Percentiles rank a stretch among this genome's conserved stretches.
These are phyloP conservation scores for Cladophialophora chaetospira DNA, from an alignment of 2,329 filamentous ascomycete genomes.

Conservation along the genomic window DNA sequence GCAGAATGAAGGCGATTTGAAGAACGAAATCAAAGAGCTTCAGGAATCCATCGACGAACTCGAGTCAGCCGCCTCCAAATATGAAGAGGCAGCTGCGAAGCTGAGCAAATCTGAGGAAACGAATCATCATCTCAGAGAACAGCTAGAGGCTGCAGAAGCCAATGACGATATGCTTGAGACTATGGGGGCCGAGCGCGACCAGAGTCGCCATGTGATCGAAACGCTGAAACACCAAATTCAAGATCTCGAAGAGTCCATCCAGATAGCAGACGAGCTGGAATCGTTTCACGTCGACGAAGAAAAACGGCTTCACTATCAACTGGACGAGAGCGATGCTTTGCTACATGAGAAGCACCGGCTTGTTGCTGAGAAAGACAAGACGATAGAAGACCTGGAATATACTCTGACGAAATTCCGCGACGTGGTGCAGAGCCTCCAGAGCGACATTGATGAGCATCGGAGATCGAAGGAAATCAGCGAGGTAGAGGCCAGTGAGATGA, in stretches of 20 bases:
- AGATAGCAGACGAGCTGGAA: slow-evolving; percentile 93
- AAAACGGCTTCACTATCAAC: slow-evolving; percentile 90
- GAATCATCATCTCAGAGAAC: slow-evolving; percentile 83
- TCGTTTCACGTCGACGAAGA: slow-evolving; percentile 71
- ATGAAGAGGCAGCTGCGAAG: slow-evolving; percentile 70
- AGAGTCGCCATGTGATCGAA: slow-evolving; percentile 35
- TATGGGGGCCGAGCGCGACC: slow-evolving; percentile 82
- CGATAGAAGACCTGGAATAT: slow-evolving; percentile 85
- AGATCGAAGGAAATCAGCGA: slow-evolving; percentile 87
- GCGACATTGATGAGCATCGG: slow-evolving; percentile 86
- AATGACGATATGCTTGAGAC: slow-evolving; percentile 95
- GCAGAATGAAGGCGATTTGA: slow-evolving; percentile 78
- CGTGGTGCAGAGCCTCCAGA: slow-evolving; percentile 81
- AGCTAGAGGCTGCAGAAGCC: slow-evolving; percentile 83
- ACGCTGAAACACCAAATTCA: slow-evolving; percentile 59
- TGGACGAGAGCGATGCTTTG: slow-evolving; percentile 82
- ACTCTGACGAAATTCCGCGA: slow-evolving; percentile 86
- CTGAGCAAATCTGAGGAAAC: slow-evolving; percentile 71
- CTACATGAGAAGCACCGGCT: slow-evolving; percentile 79
- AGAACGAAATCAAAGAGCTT: slow-evolving; percentile 71
- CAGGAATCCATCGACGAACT: slow-evolving; percentile 73
- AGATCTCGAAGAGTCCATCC: slow-evolving; percentile 84
- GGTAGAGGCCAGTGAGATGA: slow-evolving; percentile 87
- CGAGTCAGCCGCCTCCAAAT: slow-evolving; percentile 66
- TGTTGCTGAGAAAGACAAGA: slow-evolving; percentile 73